Base-by-base conservation (phyloP, 805 yeast species). In the Kodamaea neixiangensis region DNA sequence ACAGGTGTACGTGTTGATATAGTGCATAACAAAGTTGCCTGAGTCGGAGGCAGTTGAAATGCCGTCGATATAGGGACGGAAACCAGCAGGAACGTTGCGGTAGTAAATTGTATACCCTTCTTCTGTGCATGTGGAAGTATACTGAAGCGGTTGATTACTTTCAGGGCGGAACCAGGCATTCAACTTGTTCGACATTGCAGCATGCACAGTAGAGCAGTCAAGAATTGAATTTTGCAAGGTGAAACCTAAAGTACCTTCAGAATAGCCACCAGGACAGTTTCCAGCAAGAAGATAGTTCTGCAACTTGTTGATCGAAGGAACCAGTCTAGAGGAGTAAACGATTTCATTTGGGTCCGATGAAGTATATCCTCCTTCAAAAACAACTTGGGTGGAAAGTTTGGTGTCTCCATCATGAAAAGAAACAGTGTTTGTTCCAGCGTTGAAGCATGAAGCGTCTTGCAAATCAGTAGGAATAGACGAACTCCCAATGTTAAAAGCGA, bases 71-170 rank as follows among this genome's bases (percentile, higher is more conserved):
- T 15, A 63, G 6, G 64, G 62, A 18, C 63, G 51, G 47, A 55
- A 63, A 0, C 69, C 71, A 6, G 67, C 65, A 4, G 69, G 68
- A 31, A 66, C 40, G 48, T 59, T 63, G 13, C 31, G 22, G 48
- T 58, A 65, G 17, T 45, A 20, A 11, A 51, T 44, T n/a, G 7
- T 33, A 25, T 37, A 43, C 3, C n/a, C 7, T 7, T 6, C 3
- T 5, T 38, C 17, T 9, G 41, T 10, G 43, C 54, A 53, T 13
- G 48, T 37, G 10, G 19, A 22, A 5, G 47, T 44, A 22, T 21
- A 47, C 13, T 17, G 19, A 7, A 53, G 14, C 11, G 17, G 19
- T 4, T 25, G 34, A 9, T 29, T 35, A 2, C 29, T 37, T 22
- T 33, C 29, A 5, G 52, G 52, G n/a, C 22, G 19, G 29, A 13